Evolutionary conservation across 371 early-diverging fungal species (phyloP).

Genomic region (Rhizopus sp.): DNA sequence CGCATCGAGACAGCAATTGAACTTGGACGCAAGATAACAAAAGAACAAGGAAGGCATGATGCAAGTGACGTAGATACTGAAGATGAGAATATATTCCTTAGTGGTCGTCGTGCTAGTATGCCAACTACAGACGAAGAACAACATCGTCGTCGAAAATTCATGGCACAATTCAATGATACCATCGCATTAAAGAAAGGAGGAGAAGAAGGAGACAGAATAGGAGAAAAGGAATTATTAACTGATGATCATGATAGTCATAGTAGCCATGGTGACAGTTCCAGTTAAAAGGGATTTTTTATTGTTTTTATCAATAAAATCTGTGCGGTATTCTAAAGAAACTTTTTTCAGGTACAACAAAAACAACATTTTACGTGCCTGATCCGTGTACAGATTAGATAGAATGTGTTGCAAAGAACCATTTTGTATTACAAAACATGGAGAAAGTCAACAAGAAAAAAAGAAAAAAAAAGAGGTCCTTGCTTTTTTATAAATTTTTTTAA

Average conservation of each 20-base stretch:
- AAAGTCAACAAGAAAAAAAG: background rate
- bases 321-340: no score
- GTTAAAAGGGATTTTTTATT: no score
- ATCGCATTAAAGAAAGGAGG: conserved; percentile 1
- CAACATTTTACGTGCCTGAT: no score
- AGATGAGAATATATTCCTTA: conserved; percentile 36
- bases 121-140: conserved; percentile 33
- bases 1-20: conserved; percentile 72
- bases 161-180: conserved; percentile 82
- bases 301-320: no score
- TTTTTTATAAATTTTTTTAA: background rate
- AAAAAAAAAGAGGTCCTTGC: background rate
- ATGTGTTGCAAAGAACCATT: no score
- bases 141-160: conserved; percentile 53
- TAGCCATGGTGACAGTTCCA: no score
- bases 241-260: no score
- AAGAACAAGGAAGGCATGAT: conserved; percentile 3
- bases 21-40: conserved; percentile 35
- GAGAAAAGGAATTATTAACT: background rate
- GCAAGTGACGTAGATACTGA: conserved; percentile 38
- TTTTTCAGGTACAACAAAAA: background rate
- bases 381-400: no score
- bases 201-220: background rate
- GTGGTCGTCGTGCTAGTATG: conserved; percentile 41
- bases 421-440: no score